Percentiles rank a stretch among this genome's conserved stretches.
phyloP scores from a whole-genome alignment of 352 stramenopile species.

The Phytophthora sp. region DNA sequence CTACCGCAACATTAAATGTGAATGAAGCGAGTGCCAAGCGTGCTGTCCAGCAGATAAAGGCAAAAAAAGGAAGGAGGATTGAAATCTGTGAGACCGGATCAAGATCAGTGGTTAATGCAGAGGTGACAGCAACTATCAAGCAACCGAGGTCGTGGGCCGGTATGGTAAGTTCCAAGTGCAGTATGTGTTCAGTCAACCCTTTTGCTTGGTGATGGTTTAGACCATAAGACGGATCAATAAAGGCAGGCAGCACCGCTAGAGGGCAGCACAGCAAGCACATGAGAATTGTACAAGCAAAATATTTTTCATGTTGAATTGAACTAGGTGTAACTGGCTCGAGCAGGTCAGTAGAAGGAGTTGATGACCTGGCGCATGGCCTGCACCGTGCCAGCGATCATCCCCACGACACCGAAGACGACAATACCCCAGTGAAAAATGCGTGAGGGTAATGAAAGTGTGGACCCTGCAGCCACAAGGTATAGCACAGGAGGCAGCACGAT shows the following conservation, averaged over 20 bases:
- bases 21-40: slow-evolving; percentile 63
- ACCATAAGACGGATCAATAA: slow-evolving; percentile 16
- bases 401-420: slow-evolving; percentile 54
- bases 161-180: slow-evolving; percentile 24
- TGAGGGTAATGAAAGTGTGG: slow-evolving; percentile 46
- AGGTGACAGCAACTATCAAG: neutral
- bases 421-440: slow-evolving; percentile 54
- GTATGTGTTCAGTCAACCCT: slow-evolving; percentile 11
- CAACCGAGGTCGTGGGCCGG: neutral
- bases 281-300: slow-evolving; percentile 11
- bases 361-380: slow-evolving; percentile 63
- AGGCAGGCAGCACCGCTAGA: slow-evolving; percentile 21
- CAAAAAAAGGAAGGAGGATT: slow-evolving; percentile 26
- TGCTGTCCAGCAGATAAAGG: slow-evolving; percentile 8
- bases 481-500: slow-evolving; percentile 78
- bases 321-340: slow-evolving; percentile 18
- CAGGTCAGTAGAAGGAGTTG: slow-evolving; percentile 36
- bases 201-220: slow-evolving; percentile 7
- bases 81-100: neutral
- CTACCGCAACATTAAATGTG: slow-evolving; percentile 96
- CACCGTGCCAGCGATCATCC: slow-evolving; percentile 71
- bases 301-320: slow-evolving; percentile 19
- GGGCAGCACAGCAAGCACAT: slow-evolving; percentile 11
- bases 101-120: slow-evolving; percentile 7
- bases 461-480: slow-evolving; percentile 53